These are phyloP conservation scores for Phytophthora rubi DNA, from an alignment of 352 stramenopile species.

Conservation along the genomic window DNA sequence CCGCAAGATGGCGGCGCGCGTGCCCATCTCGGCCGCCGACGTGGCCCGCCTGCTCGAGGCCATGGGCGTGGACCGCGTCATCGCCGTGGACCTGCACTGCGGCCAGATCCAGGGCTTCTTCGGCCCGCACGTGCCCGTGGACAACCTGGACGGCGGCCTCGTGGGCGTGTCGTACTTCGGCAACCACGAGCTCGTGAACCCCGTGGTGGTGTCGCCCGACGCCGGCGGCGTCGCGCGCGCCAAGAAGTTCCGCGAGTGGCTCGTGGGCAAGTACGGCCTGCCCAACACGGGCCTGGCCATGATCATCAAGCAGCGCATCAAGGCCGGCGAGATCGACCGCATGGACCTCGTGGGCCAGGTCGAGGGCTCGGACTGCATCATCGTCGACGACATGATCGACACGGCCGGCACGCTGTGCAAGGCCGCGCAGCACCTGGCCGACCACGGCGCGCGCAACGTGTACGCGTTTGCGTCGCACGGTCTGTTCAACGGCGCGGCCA, in stretches of 20 bases:
- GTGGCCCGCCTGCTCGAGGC: conserved; percentile 87
- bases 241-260: conserved; percentile 99
- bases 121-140: conserved; percentile 97
- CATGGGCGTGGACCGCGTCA: conserved; percentile 90
- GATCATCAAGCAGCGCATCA: conserved; percentile 99
- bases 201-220: conserved; percentile 99
- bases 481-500: conserved; percentile 95
- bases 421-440: conserved; percentile 96
- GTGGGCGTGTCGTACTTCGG: conserved; percentile 96
- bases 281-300: conserved; percentile 98
- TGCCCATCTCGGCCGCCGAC: conserved; percentile 97
- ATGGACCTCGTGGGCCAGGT: conserved; percentile 99
- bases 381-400: conserved; percentile 99
- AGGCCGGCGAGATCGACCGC: conserved; percentile 96
- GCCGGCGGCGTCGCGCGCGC: conserved; percentile 98
- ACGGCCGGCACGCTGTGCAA: conserved; percentile 99
- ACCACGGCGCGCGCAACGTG: conserved; percentile 96
- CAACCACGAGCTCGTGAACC: conserved; percentile 98
- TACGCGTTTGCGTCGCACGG: conserved; percentile 99
- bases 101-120: conserved; percentile 98
- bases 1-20: conserved; percentile 93
- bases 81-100: conserved; percentile 89
- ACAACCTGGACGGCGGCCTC: conserved; percentile 97
- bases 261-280: conserved; percentile 97
- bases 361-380: conserved; percentile 99